Evolutionary conservation across 169 alveolate genomes (phyloP).

Genomic region (Plasmodium ovale): DNA sequence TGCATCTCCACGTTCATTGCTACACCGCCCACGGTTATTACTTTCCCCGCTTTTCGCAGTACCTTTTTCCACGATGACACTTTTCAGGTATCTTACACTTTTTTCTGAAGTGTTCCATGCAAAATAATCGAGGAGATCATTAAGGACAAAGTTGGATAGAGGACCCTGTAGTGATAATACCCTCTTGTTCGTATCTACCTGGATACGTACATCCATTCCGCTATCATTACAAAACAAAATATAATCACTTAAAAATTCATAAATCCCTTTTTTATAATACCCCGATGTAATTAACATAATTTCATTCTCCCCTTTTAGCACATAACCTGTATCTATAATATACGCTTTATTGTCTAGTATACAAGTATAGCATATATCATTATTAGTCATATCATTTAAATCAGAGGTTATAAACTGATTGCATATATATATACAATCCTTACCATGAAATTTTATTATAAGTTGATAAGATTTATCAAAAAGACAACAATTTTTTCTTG

Average conservation of each 20-base stretch:
- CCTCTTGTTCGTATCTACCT: conserved; percentile 52
- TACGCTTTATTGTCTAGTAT: conserved; percentile 80
- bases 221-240: conserved; percentile 77
- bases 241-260: conserved; percentile 81
- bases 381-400: conserved; percentile 62
- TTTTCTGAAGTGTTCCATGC: conserved; percentile 6
- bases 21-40: too few relatives aligned
- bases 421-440: conserved; percentile 73
- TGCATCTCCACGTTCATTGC: too few relatives aligned
- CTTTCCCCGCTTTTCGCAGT: not conserved
- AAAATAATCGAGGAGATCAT: conserved; percentile 44
- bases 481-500: conserved; percentile 76
- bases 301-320: conserved; percentile 75
- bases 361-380: conserved; percentile 76
- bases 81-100: conserved; percentile 29
- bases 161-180: conserved; percentile 83
- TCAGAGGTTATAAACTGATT: conserved; percentile 80
- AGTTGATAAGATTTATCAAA: conserved; percentile 78
- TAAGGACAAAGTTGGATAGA: conserved; percentile 42
- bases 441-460: conserved; percentile 76
- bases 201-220: conserved; percentile 79
- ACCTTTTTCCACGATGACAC: conserved; percentile 8
- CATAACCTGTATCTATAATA: conserved; percentile 81
- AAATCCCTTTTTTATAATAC: conserved; percentile 77
- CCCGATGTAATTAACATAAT: conserved; percentile 79